Percentiles rank a stretch among this genome's conserved stretches.
These are phyloP conservation scores for Cryomyces antarcticus DNA, from an alignment of 495 filamentous ascomycete species.

Conservation along the genomic window DNA sequence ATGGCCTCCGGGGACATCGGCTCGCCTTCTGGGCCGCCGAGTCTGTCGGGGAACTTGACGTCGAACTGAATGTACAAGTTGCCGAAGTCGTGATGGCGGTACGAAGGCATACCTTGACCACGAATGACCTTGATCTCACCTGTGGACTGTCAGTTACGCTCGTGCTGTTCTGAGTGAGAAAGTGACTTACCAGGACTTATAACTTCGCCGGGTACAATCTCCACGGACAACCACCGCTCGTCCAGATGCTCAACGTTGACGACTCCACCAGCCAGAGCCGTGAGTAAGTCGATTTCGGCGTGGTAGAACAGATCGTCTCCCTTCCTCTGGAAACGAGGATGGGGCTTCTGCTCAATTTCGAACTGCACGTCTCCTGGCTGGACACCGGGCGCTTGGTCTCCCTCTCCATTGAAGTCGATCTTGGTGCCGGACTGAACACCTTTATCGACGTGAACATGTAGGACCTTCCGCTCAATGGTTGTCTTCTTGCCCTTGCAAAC, in stretches of 20 bases:
- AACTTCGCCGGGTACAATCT: conserved; percentile 79
- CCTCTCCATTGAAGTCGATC: conserved; percentile 89
- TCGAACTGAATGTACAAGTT: conserved; percentile 97
- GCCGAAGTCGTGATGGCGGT: conserved; percentile 84
- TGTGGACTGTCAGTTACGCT: conserved; percentile 21
- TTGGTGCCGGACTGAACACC: conserved; percentile 86
- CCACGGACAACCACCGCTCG: conserved; percentile 84
- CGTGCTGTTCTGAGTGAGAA: neutral
- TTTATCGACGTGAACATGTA: conserved; percentile 93
- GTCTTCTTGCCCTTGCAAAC: conserved; percentile 92
- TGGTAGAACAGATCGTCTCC: conserved; percentile 93
- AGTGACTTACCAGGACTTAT: conserved; percentile 66
- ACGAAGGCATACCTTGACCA: conserved; percentile 95
- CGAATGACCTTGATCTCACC: conserved; percentile 84
- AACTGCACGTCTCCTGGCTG: conserved; percentile 90
- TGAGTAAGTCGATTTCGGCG: conserved; percentile 88
- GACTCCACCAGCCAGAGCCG: conserved; percentile 73
- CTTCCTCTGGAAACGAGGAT: conserved; percentile 83
- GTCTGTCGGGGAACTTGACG: conserved; percentile 66
- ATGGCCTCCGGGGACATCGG: conserved; percentile 32
- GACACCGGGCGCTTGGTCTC: conserved; percentile 88
- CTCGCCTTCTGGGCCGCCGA: conserved; percentile 27
- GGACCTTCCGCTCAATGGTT: conserved; percentile 85
- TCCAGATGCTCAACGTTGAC: conserved; percentile 93
- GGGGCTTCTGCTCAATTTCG: conserved; percentile 95